These are phyloP conservation scores for Westerdykella sp. DNA, from an alignment of 2,329 filamentous ascomycete genomes.

Conservation along the genomic window DNA sequence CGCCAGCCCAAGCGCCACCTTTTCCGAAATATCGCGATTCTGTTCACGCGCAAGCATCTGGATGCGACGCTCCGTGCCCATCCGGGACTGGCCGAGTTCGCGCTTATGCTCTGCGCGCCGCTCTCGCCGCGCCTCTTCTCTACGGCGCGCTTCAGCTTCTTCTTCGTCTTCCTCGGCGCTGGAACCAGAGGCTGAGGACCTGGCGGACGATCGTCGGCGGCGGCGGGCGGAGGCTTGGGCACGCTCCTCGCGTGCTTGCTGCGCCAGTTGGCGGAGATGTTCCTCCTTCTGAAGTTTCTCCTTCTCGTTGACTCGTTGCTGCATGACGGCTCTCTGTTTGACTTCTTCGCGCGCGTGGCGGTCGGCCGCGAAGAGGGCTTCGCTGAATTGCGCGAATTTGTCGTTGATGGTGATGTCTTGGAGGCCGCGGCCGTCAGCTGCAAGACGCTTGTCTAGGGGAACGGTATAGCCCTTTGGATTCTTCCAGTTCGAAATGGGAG, in stretches of 20 bases:
- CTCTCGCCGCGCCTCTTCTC: slow-evolving; percentile 72
- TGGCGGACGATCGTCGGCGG: slow-evolving; percentile 34
- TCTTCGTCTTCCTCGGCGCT: slow-evolving; percentile 48
- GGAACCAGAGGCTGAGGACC: slow-evolving; percentile 38
- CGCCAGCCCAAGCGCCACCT: slow-evolving; percentile 86
- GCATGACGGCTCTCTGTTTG: slow-evolving; percentile 85
- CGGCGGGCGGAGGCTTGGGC: slow-evolving; percentile 41
- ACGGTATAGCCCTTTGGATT: slow-evolving; percentile 98
- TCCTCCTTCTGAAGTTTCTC: slow-evolving; percentile 95
- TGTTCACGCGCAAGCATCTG: slow-evolving; percentile 93
- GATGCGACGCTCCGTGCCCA: slow-evolving; percentile 87
- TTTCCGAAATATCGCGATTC: slow-evolving; percentile 94
- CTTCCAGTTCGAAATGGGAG: slow-evolving; percentile 97
- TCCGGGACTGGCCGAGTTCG: slow-evolving; percentile 84
- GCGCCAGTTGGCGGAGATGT: slow-evolving; percentile 76
- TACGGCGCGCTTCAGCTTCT: slow-evolving; percentile 64
- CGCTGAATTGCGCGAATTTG: slow-evolving; percentile 94
- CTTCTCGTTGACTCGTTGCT: slow-evolving; percentile 92
- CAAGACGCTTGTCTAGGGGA: slow-evolving; percentile 87
- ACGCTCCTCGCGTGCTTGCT: slow-evolving; percentile 84
- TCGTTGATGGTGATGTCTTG: slow-evolving; percentile 97
- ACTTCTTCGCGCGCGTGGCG: slow-evolving; percentile 94
- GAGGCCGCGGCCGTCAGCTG: slow-evolving; percentile 83
- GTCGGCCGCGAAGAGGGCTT: slow-evolving; percentile 90
- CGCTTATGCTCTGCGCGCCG: slow-evolving; percentile 76